Percentiles rank a stretch among this genome's conserved stretches.
Evolutionary conservation across 768 basidiomycete genomes (phyloP).

Genomic region (Wakefieldia striispora): DNA sequence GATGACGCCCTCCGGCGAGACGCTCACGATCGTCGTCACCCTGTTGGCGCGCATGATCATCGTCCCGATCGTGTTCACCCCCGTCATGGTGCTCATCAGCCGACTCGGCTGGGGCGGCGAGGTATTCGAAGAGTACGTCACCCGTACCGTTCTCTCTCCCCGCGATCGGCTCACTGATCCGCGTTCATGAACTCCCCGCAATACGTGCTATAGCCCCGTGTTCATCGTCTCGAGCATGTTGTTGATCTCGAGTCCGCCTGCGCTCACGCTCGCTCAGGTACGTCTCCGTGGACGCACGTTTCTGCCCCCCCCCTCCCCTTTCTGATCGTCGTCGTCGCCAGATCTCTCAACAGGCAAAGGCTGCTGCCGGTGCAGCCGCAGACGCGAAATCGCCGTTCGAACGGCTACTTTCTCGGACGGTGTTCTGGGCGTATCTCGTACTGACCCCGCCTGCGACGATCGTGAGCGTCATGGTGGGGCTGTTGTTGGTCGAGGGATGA

Average conservation of each 20-base stretch:
- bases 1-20: constrained; percentile 57
- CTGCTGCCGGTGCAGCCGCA: neutral
- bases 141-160: constrained; percentile 2
- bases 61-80: constrained; percentile 75
- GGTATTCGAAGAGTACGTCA: constrained; percentile 71
- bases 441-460: constrained; percentile 86
- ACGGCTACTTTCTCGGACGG: constrained; percentile 83
- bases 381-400: constrained; percentile 56
- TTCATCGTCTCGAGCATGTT: constrained; percentile 85
- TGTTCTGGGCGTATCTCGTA: constrained; percentile 91
- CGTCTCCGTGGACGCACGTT: neutral
- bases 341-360: constrained; percentile 22
- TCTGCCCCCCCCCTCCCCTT: constrained; percentile 17
- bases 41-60: constrained; percentile 86
- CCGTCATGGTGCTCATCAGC: constrained; percentile 65
- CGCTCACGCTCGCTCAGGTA: constrained; percentile 64
- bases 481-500: constrained; percentile 58
- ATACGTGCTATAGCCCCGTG: constrained; percentile 55
- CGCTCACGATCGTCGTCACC: constrained; percentile 77
- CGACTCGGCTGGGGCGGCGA: constrained; percentile 38
- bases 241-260: constrained; percentile 80
- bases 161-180: neutral
- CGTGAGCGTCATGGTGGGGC: constrained; percentile 69
- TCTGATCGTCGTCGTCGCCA: neutral
- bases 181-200: neutral